A percentile compares a stretch with the other conserved stretches of the same genome.
These are phyloP conservation scores for Wallacemonas sp. DNA, from an alignment of 208 protist species.

Conservation along the genomic window DNA sequence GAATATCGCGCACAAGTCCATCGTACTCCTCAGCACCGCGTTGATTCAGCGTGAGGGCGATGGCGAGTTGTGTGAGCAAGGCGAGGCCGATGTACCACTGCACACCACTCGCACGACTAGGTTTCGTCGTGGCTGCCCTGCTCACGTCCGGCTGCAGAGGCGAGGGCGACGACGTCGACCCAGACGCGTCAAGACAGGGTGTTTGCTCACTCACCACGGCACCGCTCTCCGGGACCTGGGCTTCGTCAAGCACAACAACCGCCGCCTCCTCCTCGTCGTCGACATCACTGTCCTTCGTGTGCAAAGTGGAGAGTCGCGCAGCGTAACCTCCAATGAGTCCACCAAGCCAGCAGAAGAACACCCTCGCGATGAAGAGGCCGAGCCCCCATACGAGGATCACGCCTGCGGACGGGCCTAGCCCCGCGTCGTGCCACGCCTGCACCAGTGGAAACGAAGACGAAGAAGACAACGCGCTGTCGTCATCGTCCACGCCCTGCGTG, in stretches of 20 bases:
- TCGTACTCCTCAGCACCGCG: slow-evolving; percentile 27
- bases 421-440: not conserved
- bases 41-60: slow-evolving; percentile 26
- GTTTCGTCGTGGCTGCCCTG: not conserved
- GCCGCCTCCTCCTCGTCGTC: not conserved
- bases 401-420: not conserved
- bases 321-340: slow-evolving; percentile 1
- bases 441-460: not conserved
- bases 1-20: not conserved
- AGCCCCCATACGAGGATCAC: not conserved
- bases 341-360: slow-evolving; percentile 10
- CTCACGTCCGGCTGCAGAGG: not conserved
- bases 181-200: too few species aligned
- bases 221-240: too few species aligned
- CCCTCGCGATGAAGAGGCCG: not conserved
- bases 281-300: not conserved
- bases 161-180: not conserved
- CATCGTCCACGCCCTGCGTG: not conserved
- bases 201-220: too few species aligned
- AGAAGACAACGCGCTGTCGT: not conserved
- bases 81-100: slow-evolving; percentile 21
- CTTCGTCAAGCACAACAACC: too few species aligned
- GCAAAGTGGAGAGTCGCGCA: not conserved
- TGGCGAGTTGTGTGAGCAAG: slow-evolving; percentile 31
- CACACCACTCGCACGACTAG: not conserved